Conservation (phyloP, 2,329 filamentous ascomycete species). For the Acarospora socialis region DNA sequence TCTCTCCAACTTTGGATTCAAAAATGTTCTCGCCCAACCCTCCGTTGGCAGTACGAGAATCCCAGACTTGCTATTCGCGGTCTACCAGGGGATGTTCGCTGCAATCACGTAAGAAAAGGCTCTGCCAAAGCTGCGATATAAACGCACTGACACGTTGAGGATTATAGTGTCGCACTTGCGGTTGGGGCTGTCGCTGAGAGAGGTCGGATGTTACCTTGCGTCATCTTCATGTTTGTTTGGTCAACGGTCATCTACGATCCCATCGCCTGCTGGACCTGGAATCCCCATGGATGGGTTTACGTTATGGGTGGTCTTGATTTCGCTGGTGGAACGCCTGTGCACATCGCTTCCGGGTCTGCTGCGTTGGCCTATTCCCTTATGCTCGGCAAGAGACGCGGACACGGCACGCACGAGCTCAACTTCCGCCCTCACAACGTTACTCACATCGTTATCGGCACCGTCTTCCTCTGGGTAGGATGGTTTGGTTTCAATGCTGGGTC, state of each 20-base stretch:
- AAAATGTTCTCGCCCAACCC: constrained; percentile 57
- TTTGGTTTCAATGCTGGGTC: constrained; percentile 89
- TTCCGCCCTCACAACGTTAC: constrained; percentile 89
- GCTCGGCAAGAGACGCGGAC: constrained; percentile 71
- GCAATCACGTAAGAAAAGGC: constrained; percentile 57
- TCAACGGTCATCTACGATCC: constrained; percentile 80
- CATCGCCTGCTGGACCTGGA: constrained; percentile 94
- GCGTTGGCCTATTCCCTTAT: constrained; percentile 84
- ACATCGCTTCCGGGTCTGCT: constrained; percentile 70
- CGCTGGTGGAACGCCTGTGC: constrained; percentile 79
- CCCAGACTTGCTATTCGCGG: constrained; percentile 70
- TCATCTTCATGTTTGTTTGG: constrained; percentile 92
- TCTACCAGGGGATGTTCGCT: constrained; percentile 83
- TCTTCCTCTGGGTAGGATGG: constrained; percentile 93
- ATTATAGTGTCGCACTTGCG: constrained; percentile 57
- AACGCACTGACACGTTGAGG: constrained; percentile 11
- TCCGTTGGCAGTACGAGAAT: constrained; percentile 60
- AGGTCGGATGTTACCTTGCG: constrained; percentile 73
- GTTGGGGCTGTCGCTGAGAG: constrained; percentile 76
- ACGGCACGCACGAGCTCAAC: constrained; percentile 77
- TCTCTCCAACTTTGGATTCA: constrained; percentile 66
- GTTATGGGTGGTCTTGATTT: constrained; percentile 74
- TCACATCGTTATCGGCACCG: constrained; percentile 80
- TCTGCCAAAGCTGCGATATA: constrained; percentile 16
- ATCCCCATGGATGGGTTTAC: constrained; percentile 64